Conservation (phyloP, 495 filamentous ascomycete species). For the Xylaria palmicola region DNA sequence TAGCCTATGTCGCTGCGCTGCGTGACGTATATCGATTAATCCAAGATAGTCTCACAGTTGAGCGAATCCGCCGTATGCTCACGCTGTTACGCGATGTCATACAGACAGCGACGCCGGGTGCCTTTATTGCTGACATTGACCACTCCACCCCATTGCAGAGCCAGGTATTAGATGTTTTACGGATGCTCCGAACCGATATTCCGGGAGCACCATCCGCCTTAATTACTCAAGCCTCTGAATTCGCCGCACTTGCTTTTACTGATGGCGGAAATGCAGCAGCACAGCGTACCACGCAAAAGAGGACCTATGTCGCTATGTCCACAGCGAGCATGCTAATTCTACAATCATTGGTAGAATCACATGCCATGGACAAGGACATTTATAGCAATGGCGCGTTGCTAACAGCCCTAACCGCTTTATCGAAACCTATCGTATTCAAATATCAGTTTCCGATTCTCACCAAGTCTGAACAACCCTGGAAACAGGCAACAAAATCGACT, state of each 20-base stretch:
- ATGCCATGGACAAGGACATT: conserved; percentile 62
- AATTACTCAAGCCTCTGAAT: conserved; percentile 64
- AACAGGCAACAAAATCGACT: conserved; percentile 67
- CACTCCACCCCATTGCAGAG: conserved; percentile 75
- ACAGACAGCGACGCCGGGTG: conserved; percentile 61
- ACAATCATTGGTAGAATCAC: conserved; percentile 59
- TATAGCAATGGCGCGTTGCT: conserved; percentile 63
- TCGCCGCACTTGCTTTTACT: conserved; percentile 66
- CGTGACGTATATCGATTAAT: conserved; percentile 81
- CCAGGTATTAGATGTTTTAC: conserved; percentile 69
- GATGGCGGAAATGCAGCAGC: conserved; percentile 28
- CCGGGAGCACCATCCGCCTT: conserved; percentile 65
- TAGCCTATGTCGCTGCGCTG: conserved; percentile 75
- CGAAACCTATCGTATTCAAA: conserved; percentile 67
- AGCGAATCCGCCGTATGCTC: conserved; percentile 62
- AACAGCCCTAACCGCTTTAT: conserved; percentile 60
- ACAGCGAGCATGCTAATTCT: conserved; percentile 71
- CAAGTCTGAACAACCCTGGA: conserved; percentile 70
- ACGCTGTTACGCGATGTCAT: conserved; percentile 57
- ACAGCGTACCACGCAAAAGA: conserved; percentile 42
- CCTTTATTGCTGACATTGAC: conserved; percentile 83
- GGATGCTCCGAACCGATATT: conserved; percentile 67
- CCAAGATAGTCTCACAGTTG: conserved; percentile 57
- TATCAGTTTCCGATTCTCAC: conserved; percentile 62
- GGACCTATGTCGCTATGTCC: conserved; percentile 84